These are phyloP conservation scores for Triticum monococcum DNA, from an alignment of 176 grass and related monocot genomes.

Conservation along the genomic window DNA sequence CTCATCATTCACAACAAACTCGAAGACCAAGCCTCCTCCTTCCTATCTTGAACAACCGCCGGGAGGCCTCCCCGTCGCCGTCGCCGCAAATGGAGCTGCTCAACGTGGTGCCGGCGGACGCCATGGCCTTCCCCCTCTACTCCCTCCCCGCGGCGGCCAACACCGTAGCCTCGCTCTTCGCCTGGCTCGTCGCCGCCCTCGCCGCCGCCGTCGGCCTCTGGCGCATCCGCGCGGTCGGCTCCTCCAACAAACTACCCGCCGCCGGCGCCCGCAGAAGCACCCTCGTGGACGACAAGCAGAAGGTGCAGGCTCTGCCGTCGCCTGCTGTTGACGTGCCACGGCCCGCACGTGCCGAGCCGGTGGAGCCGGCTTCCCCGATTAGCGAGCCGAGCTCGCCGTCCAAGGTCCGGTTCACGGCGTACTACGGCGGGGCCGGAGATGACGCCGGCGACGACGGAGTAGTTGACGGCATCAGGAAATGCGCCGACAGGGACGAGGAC, in stretches of 20 bases:
- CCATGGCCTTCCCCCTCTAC: conserved; percentile 43
- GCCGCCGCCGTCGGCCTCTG: conserved; percentile 61
- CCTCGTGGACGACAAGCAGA: neutral
- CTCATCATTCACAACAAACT: neutral
- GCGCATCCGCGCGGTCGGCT: conserved; percentile 45
- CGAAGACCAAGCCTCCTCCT: neutral
- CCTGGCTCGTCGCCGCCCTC: conserved; percentile 48
- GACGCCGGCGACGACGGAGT: neutral
- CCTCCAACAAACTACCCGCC: neutral
- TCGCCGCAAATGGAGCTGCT: conserved; percentile 55
- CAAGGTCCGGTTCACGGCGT: conserved; percentile 62
- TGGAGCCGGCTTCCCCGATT: neutral
- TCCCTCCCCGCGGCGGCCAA: conserved; percentile 32
- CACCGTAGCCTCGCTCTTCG: conserved; percentile 37
- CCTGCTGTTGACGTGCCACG: neutral
- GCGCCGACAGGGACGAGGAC: neutral
- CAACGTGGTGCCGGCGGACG: conserved; percentile 45
- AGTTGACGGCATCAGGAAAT: conserved; percentile 20
- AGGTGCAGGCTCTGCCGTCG: rapidly evolving
- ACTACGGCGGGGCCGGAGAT: conserved; percentile 36
- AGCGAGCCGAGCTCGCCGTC: conserved; percentile 31
- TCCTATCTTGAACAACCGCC: conserved; percentile 13
- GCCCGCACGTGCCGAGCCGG: neutral
- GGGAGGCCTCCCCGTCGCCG: neutral
- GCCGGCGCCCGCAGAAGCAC: neutral